These are phyloP conservation scores for Solanum aculeatissimum DNA, from an alignment of 305 asterid genomes.

Conservation along the genomic window DNA sequence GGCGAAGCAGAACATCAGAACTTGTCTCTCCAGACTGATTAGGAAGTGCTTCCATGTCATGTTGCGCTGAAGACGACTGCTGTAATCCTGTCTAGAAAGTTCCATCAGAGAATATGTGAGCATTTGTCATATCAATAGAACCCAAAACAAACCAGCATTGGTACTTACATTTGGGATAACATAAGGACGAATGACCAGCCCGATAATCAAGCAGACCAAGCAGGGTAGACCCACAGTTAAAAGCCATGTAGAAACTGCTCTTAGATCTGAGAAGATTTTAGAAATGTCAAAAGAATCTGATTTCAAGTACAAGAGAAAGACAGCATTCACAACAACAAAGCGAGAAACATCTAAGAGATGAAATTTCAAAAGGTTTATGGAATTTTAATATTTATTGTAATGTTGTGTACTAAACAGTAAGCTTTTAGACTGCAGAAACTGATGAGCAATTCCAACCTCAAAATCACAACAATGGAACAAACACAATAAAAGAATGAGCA, in stretches of 20 bases:
- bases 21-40: slow-evolving; percentile 70
- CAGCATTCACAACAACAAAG: neutral
- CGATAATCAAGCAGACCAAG: slow-evolving; percentile 46
- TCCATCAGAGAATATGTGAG: slow-evolving; percentile 23
- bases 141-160: neutral
- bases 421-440: neutral
- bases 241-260: slow-evolving; percentile 42
- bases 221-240: slow-evolving; percentile 50
- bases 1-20: slow-evolving; percentile 60
- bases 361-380: neutral
- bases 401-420: neutral
- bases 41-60: slow-evolving; percentile 75
- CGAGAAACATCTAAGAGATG: neutral
- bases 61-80: slow-evolving; percentile 27
- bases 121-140: neutral
- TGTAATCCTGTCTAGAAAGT: slow-evolving; percentile 75
- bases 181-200: slow-evolving; percentile 60
- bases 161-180: slow-evolving; percentile 51
- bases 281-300: neutral
- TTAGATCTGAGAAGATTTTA: slow-evolving; percentile 33
- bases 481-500: neutral
- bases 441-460: neutral
- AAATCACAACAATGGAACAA: neutral
- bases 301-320: neutral
- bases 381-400: neutral